Percentiles rank a stretch among this genome's conserved stretches.
phyloP scores from a whole-genome alignment of 352 stramenopile species.

The Elongisporangium senticosum region DNA sequence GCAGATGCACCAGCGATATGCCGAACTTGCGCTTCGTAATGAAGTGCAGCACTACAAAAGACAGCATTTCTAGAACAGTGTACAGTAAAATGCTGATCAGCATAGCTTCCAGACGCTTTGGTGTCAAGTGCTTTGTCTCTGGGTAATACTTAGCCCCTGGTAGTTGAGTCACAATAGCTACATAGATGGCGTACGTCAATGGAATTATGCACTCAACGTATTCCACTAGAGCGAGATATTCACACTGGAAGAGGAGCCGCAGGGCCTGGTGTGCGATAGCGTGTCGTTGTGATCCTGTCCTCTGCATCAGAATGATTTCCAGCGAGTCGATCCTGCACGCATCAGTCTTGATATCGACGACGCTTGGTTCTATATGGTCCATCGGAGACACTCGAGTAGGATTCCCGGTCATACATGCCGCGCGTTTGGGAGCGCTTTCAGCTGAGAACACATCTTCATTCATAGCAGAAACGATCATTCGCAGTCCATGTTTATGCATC shows the following conservation, averaged over 20 bases:
- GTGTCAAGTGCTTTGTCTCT: conserved; percentile 9
- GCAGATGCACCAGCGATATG: neutral
- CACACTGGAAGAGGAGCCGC: conserved; percentile 12
- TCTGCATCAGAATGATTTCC: too few relatives aligned
- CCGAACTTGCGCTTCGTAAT: neutral
- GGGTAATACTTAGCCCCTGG: conserved; percentile 14
- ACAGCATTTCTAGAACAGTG: neutral
- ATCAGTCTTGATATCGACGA: too few relatives aligned
- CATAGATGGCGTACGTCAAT: conserved; percentile 17
- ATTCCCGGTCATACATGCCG: too few relatives aligned
- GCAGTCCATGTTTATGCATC: too few relatives aligned
- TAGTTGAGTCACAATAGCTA: conserved; percentile 6
- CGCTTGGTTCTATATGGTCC: too few relatives aligned
- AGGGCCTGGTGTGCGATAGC: too few relatives aligned
- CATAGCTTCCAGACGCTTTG: conserved; percentile 3
- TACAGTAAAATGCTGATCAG: conserved; percentile 12
- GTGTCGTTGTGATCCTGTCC: too few relatives aligned
- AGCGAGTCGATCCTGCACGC: too few relatives aligned
- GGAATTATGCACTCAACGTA: conserved; percentile 23
- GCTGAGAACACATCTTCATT: too few relatives aligned
- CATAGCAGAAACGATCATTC: too few relatives aligned
- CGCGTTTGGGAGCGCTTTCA: too few relatives aligned
- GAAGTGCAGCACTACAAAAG: neutral
- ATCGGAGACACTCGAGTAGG: too few relatives aligned
- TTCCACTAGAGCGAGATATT: conserved; percentile 20